phyloP scores from a whole-genome alignment of 208 protist species.

The Porcisia deanei region DNA sequence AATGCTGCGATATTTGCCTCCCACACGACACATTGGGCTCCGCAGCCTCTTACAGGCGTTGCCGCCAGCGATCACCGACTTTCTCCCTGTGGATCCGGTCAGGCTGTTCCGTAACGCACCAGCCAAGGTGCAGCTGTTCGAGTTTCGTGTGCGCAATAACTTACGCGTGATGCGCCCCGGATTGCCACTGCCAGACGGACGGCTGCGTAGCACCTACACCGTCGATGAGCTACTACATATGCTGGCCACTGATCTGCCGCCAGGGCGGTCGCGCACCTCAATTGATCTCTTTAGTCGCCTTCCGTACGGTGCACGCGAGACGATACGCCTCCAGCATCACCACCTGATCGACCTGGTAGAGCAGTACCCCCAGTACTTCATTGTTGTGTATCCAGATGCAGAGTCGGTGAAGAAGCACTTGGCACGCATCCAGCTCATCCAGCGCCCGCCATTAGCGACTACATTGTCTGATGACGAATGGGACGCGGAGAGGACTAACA shows the following conservation, averaged over 20 bases:
- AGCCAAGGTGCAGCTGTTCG: conserved; percentile 61
- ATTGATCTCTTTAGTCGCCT: conserved; percentile 37
- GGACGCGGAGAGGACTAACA: neutral
- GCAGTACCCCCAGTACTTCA: conserved; percentile 49
- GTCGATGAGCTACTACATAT: conserved; percentile 52
- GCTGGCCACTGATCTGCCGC: conserved; percentile 37
- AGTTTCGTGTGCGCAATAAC: conserved; percentile 47
- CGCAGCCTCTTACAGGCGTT: conserved; percentile 37
- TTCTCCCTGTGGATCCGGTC: conserved; percentile 39
- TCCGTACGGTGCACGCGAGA: conserved; percentile 46
- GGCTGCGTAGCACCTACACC: conserved; percentile 45
- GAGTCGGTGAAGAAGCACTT: conserved; percentile 4
- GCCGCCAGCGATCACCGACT: conserved; percentile 40
- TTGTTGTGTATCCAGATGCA: conserved; percentile 39
- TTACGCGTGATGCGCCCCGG: conserved; percentile 49
- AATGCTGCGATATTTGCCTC: conserved; percentile 52
- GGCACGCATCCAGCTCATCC: conserved; percentile 30
- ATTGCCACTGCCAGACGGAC: conserved; percentile 53
- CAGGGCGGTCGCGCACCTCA: conserved; percentile 16
- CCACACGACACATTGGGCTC: conserved; percentile 39
- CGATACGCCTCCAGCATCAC: conserved; percentile 25
- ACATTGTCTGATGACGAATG: neutral
- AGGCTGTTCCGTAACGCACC: conserved; percentile 38
- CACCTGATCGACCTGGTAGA: conserved; percentile 35
- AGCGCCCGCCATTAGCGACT: conserved; percentile 19